These are phyloP conservation scores for Cladochytrium replicatum DNA, from an alignment of 192 early-diverging fungal genomes.

Conservation along the genomic window DNA sequence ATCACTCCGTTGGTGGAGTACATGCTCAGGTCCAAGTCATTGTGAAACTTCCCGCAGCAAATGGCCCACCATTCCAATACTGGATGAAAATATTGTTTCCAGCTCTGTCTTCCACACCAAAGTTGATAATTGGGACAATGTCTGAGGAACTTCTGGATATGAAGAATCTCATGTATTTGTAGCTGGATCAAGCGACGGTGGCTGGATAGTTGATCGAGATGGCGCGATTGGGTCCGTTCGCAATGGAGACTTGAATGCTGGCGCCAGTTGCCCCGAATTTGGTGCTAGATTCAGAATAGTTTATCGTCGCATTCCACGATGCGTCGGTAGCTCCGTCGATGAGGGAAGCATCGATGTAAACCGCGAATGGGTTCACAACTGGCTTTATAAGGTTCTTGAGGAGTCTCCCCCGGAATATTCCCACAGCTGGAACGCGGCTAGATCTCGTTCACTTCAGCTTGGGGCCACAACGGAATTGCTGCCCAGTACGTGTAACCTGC, in stretches of 20 bases:
- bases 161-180: neutral
- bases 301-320: too few species aligned
- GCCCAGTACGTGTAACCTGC: neutral
- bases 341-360: too few species aligned
- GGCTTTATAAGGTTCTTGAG: neutral
- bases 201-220: neutral
- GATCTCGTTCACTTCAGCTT: neutral
- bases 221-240: neutral
- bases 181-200: neutral
- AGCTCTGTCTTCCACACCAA: neutral
- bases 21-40: neutral
- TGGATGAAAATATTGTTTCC: neutral
- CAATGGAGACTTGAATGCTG: neutral
- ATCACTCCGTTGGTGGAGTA: neutral
- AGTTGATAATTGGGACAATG: neutral
- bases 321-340: too few species aligned
- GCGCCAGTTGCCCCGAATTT: too few species aligned
- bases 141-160: neutral
- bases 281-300: too few species aligned
- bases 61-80: neutral
- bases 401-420: neutral
- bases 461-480: neutral
- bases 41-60: neutral
- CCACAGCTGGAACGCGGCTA: neutral
- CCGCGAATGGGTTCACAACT: neutral